A percentile compares a stretch with the other conserved stretches of the same genome.
phyloP scores from a whole-genome alignment of 2,329 filamentous ascomycete genomes.

The Aspergillus glaucus region DNA sequence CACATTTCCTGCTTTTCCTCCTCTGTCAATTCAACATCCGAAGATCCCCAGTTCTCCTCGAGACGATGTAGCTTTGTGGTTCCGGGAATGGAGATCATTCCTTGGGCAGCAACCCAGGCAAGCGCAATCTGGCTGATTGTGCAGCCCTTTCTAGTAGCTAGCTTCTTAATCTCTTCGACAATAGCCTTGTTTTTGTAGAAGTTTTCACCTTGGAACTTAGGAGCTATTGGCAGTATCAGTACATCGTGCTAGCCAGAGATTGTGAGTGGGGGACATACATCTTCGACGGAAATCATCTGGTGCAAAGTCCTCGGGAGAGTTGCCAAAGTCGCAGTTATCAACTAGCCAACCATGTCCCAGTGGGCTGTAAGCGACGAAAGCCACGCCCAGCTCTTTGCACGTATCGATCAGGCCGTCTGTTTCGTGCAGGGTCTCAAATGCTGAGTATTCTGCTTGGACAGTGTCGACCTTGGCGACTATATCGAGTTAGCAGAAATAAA shows the following conservation, averaged over 20 bases:
- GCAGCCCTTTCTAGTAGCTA: slow-evolving; percentile 31
- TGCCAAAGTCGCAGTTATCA: slow-evolving; percentile 35
- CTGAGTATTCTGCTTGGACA: slow-evolving; percentile 43
- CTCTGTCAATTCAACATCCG: slow-evolving; percentile 31
- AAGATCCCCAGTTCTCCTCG: slow-evolving; percentile 37
- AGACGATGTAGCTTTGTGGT: slow-evolving; percentile 37
- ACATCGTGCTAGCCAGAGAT: too few relatives aligned
- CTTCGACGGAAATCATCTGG: slow-evolving; percentile 37
- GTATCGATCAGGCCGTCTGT: slow-evolving; percentile 38
- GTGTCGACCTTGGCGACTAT: slow-evolving; percentile 44
- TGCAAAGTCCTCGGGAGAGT: slow-evolving; percentile 43
- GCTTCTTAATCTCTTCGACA: slow-evolving; percentile 37
- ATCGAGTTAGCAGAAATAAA: too few relatives aligned
- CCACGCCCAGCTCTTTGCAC: slow-evolving; percentile 35
- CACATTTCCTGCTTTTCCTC: slow-evolving; percentile 38
- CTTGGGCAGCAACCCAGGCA: slow-evolving; percentile 37
- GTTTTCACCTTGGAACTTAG: slow-evolving; percentile 39
- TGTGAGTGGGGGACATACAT: slow-evolving; percentile 18
- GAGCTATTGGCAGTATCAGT: slow-evolving; percentile 8
- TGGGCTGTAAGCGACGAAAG: slow-evolving; percentile 44
- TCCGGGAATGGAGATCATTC: slow-evolving; percentile 43
- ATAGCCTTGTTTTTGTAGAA: slow-evolving; percentile 41
- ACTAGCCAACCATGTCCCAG: slow-evolving; percentile 45
- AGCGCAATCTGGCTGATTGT: slow-evolving; percentile 32
- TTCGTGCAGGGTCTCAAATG: slow-evolving; percentile 39